Percentiles rank a stretch among this genome's conserved stretches.
Conservation (phyloP, 805 yeast species). For the Wickerhamomyces hampshirensis region DNA sequence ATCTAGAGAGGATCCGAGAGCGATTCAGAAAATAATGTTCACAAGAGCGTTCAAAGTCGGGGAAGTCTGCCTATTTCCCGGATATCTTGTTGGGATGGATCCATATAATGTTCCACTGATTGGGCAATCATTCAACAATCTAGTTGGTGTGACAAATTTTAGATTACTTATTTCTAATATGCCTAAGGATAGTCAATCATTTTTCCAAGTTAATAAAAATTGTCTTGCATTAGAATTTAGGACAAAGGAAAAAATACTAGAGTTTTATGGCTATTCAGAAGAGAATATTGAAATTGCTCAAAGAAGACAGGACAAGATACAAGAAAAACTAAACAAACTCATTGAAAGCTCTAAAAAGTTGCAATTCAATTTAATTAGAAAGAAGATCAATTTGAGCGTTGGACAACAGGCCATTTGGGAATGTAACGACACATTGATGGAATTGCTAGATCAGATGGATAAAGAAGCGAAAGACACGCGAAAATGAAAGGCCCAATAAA, state of each 20-base stretch:
- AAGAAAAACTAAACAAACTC: neutral
- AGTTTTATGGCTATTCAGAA: conserved; percentile 9
- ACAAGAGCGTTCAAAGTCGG: conserved; percentile 1
- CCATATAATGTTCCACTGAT: conserved; percentile 9
- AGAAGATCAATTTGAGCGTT: conserved; percentile 4
- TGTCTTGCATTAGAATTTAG: conserved; percentile 14
- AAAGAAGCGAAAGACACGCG: neutral
- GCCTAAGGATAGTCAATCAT: neutral
- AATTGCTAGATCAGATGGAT: no score
- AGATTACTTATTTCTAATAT: conserved; percentile 14
- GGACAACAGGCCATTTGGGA: conserved; percentile 14
- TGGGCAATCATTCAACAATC: conserved; percentile 13
- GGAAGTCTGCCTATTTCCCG: conserved; percentile 3
- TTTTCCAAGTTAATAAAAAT: conserved; percentile 11
- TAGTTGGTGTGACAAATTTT: conserved; percentile 9
- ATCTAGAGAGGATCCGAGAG: neutral
- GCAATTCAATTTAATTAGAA: conserved; percentile 2
- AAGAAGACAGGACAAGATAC: neutral
- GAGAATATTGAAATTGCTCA: conserved; percentile 2
- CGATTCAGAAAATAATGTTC: neutral
- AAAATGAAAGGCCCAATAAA: neutral
- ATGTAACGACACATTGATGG: conserved; percentile 6
- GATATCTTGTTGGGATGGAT: conserved; percentile 13
- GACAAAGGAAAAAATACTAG: conserved; percentile 9
- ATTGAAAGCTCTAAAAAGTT: neutral